Conservation (phyloP, 305 asterid species). For the Fraxinus paxiana region DNA sequence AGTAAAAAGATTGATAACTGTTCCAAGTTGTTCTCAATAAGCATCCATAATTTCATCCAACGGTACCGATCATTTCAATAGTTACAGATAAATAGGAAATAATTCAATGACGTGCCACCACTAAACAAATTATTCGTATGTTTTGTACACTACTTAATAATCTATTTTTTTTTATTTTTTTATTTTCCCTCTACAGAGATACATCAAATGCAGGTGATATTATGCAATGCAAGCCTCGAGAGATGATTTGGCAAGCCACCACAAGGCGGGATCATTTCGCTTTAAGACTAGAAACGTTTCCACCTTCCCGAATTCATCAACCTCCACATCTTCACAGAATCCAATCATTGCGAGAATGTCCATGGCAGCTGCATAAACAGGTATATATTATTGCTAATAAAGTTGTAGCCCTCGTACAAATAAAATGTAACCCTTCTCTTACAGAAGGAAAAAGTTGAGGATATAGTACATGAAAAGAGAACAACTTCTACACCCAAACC, state of each 20-base stretch:
- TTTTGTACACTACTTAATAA: not conserved
- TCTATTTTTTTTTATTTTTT: not conserved
- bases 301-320: conserved; percentile 42
- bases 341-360: conserved; percentile 62
- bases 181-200: not conserved
- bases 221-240: conserved; percentile 43
- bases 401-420: not conserved
- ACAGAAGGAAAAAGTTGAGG: not conserved
- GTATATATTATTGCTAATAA: not conserved
- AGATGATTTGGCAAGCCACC: conserved; percentile 86
- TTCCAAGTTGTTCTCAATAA: not conserved
- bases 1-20: not conserved
- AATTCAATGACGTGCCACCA: not conserved
- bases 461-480: not conserved
- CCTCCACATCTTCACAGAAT: conserved; percentile 51
- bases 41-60: not conserved
- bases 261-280: conserved; percentile 76
- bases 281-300: conserved; percentile 60
- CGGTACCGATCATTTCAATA: not conserved
- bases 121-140: not conserved
- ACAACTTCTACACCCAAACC: not conserved
- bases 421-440: not conserved
- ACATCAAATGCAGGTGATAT: not conserved
- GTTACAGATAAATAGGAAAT: not conserved
- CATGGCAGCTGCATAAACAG: conserved; percentile 61